Conservation (phyloP, 2,329 filamentous ascomycete genomes). For the Arthrobotrys sphaeroides region DNA sequence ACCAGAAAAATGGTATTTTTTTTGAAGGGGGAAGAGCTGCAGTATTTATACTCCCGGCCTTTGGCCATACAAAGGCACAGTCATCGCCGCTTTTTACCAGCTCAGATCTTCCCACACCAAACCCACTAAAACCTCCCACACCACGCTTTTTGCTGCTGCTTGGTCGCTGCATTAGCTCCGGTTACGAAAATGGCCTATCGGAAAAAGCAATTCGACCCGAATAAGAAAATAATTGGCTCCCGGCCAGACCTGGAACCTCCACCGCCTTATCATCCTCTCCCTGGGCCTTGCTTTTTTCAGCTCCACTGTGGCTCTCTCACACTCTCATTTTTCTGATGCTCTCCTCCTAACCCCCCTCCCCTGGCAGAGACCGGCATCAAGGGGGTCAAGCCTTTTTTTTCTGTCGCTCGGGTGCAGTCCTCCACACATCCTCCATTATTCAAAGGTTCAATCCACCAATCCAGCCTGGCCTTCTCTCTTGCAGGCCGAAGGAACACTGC, state of each 20-base stretch:
- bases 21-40: conserved; percentile 50
- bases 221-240: conserved; percentile 18
- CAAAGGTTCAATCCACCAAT: too few relatives aligned
- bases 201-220: conserved; percentile 20
- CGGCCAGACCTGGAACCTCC: conserved; percentile 40
- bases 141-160: too few relatives aligned
- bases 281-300: conserved; percentile 45
- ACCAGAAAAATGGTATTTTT: conserved; percentile 50
- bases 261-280: conserved; percentile 35
- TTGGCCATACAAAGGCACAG: conserved; percentile 40
- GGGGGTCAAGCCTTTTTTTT: conserved; percentile 1
- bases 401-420: too few relatives aligned
- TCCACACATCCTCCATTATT: too few relatives aligned
- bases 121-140: too few relatives aligned
- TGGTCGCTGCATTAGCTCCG: conserved; percentile 26
- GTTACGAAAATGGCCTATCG: conserved; percentile 25
- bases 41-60: conserved; percentile 51
- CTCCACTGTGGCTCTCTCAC: conserved; percentile 22
- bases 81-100: conserved; percentile 11
- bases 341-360: conserved; percentile 22
- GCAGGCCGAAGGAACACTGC: conserved; percentile 29
- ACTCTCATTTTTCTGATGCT: conserved; percentile 18
- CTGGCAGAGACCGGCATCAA: conserved; percentile 22
- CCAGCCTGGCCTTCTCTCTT: too few relatives aligned
- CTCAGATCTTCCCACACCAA: conserved; percentile 43